Percentiles rank a stretch among this genome's conserved stretches.
phyloP scores from a whole-genome alignment of 23 red algal species.

The Gracilaria domingensis region DNA sequence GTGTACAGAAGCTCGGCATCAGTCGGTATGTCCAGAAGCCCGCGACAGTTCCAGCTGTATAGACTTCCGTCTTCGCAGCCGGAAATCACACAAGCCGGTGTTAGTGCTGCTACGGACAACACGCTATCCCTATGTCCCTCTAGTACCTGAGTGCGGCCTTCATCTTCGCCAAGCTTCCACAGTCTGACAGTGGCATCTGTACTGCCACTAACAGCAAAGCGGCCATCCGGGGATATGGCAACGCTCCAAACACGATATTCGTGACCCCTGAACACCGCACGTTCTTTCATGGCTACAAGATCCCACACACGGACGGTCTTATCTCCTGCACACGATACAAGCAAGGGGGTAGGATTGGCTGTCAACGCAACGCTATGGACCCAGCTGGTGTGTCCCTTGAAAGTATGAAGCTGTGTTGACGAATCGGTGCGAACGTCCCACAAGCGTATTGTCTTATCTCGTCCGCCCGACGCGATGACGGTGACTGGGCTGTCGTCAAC shows the following conservation, averaged over 20 bases:
- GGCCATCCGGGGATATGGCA: slow-evolving; percentile 62
- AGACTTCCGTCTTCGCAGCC: slow-evolving; percentile 75
- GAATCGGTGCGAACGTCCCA: slow-evolving; percentile 79
- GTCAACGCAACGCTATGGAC: slow-evolving; percentile 78
- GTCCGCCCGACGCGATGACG: slow-evolving; percentile 74
- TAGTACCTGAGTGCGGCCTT: slow-evolving; percentile 27
- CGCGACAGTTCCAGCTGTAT: slow-evolving; percentile 48
- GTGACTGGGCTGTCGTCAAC: slow-evolving; percentile 40
- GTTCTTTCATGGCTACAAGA: slow-evolving; percentile 63
- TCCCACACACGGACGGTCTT: slow-evolving; percentile 90
- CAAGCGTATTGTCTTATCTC: slow-evolving; percentile 78
- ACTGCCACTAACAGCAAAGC: slow-evolving; percentile 64
- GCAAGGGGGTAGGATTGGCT: slow-evolving; percentile 26
- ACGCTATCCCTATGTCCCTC: slow-evolving; percentile 80
- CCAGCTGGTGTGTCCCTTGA: slow-evolving; percentile 75
- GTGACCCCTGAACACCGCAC: slow-evolving; percentile 51
- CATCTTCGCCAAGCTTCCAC: slow-evolving; percentile 69
- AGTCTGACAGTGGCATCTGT: slow-evolving; percentile 80
- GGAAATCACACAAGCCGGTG: slow-evolving; percentile 33
- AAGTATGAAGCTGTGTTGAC: slow-evolving; percentile 34
- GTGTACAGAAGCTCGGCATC: slow-evolving; percentile 2
- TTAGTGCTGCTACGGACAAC: slow-evolving; percentile 44
- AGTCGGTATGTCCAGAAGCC: neutral
- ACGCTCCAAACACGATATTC: slow-evolving; percentile 81
- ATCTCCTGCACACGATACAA: slow-evolving; percentile 78